These are phyloP conservation scores for Ascochyta koolunga DNA, from an alignment of 2,329 filamentous ascomycete genomes.

Conservation along the genomic window DNA sequence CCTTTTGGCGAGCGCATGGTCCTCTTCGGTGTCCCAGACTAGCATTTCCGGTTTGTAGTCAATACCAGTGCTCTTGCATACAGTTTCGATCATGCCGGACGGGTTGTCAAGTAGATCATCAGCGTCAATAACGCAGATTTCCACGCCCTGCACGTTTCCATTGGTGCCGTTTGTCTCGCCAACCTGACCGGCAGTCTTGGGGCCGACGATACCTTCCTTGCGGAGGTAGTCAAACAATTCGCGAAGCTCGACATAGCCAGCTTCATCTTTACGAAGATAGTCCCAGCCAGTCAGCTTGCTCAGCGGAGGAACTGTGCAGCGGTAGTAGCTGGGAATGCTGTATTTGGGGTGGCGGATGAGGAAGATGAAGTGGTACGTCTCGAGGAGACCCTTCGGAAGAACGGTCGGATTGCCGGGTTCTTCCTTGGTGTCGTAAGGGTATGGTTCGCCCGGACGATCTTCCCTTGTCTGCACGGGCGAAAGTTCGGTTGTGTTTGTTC, in stretches of 20 bases:
- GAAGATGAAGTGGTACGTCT: slow-evolving; percentile 91
- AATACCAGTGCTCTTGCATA: slow-evolving; percentile 81
- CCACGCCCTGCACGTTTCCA: slow-evolving; percentile 53
- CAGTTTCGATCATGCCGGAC: slow-evolving; percentile 73
- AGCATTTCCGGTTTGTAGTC: slow-evolving; percentile 80
- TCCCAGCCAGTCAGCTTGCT: slow-evolving; percentile 82
- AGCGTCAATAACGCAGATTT: slow-evolving; percentile 88
- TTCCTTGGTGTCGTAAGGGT: slow-evolving; percentile 62
- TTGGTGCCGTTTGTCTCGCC: slow-evolving; percentile 42
- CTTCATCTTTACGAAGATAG: slow-evolving; percentile 85
- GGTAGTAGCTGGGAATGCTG: slow-evolving; percentile 91
- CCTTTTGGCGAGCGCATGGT: slow-evolving; percentile 70
- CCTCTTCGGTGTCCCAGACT: slow-evolving; percentile 78
- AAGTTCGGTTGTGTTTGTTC: slow-evolving; percentile 53
- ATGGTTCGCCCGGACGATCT: slow-evolving; percentile 51
- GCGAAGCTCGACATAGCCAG: slow-evolving; percentile 88
- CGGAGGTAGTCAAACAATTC: slow-evolving; percentile 85
- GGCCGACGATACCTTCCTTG: slow-evolving; percentile 71
- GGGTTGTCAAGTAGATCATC: slow-evolving; percentile 92
- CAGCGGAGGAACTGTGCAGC: slow-evolving; percentile 89
- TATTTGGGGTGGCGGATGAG: slow-evolving; percentile 94
- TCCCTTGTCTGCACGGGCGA: slow-evolving; percentile 42
- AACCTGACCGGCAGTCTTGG: slow-evolving; percentile 61
- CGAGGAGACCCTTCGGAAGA: slow-evolving; percentile 74
- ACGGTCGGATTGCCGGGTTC: slow-evolving; percentile 84